These are phyloP conservation scores for Nakazawaea wyomingensis DNA, from an alignment of 805 yeast species.

Conservation along the genomic window DNA sequence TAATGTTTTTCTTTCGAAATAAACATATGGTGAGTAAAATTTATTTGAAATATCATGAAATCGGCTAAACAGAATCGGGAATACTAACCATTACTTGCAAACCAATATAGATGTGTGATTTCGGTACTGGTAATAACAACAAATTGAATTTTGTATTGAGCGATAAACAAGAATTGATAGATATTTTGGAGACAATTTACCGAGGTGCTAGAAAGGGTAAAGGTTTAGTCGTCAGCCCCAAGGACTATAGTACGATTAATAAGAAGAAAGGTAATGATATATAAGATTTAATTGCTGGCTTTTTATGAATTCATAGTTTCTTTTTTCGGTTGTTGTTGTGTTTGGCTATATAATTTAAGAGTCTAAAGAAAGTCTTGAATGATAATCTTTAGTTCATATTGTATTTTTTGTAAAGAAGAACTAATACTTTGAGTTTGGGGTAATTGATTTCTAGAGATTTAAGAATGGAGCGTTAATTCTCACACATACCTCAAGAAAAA, in stretches of 20 bases:
- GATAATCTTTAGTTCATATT: too few relatives aligned
- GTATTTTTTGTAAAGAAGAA: too few relatives aligned
- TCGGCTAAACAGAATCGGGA: too few relatives aligned
- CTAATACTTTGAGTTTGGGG: too few relatives aligned
- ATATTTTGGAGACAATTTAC: conserved; percentile 82
- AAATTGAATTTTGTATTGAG: conserved; percentile 77
- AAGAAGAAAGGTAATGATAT: conserved; percentile 11
- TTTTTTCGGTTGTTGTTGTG: too few relatives aligned
- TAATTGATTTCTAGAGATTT: too few relatives aligned
- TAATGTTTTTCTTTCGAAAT: conserved; percentile 91
- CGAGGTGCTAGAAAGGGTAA: conserved; percentile 91
- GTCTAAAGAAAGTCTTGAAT: too few relatives aligned
- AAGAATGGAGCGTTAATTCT: too few relatives aligned
- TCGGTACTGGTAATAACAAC: conserved; percentile 97
- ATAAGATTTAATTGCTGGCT: background rate
- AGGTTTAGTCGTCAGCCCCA: conserved; percentile 85
- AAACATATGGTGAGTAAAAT: conserved; percentile 65
- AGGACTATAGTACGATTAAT: conserved; percentile 46
- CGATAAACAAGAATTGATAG: conserved; percentile 85
- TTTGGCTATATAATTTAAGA: too few relatives aligned
- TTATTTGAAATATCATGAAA: too few relatives aligned
- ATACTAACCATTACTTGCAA: background rate
- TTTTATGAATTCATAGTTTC: background rate
- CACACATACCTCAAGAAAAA: too few relatives aligned
- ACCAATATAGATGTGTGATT: conserved; percentile 78